These are phyloP conservation scores for Scleroderma citrinum DNA, from an alignment of 768 basidiomycete species.

Conservation along the genomic window DNA sequence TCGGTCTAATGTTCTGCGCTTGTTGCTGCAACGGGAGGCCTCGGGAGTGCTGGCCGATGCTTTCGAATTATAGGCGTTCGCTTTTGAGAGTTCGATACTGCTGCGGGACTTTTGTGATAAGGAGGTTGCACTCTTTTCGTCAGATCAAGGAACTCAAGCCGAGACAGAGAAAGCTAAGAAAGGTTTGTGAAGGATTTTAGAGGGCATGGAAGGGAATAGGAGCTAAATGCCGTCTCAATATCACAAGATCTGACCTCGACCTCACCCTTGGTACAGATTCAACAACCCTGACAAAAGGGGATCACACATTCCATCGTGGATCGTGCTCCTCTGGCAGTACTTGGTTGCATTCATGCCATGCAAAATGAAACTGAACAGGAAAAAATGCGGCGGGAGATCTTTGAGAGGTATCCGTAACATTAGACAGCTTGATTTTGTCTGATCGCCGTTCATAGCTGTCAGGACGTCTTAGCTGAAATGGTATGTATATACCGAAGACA, in stretches of 20 bases:
- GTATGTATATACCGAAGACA: constrained; percentile 93
- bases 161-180: constrained; percentile 61
- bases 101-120: constrained; percentile 88
- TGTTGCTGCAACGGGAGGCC: constrained; percentile 83
- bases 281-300: constrained; percentile 91
- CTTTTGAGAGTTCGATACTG: constrained; percentile 75
- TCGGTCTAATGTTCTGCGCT: constrained; percentile 63
- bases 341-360: constrained; percentile 53
- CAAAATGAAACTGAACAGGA: constrained; percentile 64
- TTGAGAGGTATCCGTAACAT: constrained; percentile 55
- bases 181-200: constrained; percentile 64
- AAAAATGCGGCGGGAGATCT: constrained; percentile 70
- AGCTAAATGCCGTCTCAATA: constrained; percentile 46
- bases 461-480: constrained; percentile 85
- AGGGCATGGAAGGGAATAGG: constrained; percentile 56
- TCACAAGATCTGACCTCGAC: neutral
- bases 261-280: constrained; percentile 45
- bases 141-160: constrained; percentile 48
- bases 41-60: constrained; percentile 80
- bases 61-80: constrained; percentile 82
- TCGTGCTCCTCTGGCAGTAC: constrained; percentile 82
- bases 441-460: constrained; percentile 44
- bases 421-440: neutral
- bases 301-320: constrained; percentile 86
- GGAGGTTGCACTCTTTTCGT: constrained; percentile 69